Base-by-base conservation (phyloP, 345 rosid genomes). In the Populus ilicifolia region DNA sequence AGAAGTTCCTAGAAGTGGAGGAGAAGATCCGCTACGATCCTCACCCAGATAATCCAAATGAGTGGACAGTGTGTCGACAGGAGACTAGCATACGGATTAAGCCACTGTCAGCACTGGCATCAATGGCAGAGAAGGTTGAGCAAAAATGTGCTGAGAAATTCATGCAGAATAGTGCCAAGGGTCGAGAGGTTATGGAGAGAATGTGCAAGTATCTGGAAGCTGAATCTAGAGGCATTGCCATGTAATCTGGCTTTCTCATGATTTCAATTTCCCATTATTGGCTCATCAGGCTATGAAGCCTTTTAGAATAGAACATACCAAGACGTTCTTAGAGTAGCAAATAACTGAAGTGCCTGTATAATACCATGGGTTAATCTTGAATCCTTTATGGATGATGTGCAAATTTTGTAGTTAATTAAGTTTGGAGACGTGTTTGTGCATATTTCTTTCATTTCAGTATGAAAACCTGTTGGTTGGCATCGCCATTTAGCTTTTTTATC, bases 121-220 rank as follows among this genome's bases (percentile, higher is more conserved):
- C 98, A 64, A 93, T 96, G 97, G 97, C 98, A 2, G 99, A 96
- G 86, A 96, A 96, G 85, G 90, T 96, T 64, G 97, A 96, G 83
- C 98, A 92, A 70, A 81, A 87, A 35, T 95, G 98, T 71, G 98
- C 92, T 1, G 99, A 93, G 71, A 90, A 84, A 83, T 95, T 95
- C 84, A 85, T 90, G 94, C 99, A 93, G 84, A 95, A 95, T 67
- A 93, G 99, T 77, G 84, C 80, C 3, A 95, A 95, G 83, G 96
- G 99, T 25, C 84, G 98, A 79, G 97, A 95, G 80, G 99, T 95
- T 33, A 93, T 92, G 99, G 99, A 96, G 83, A 90, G 92, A 81
- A 96, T 96, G 74, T 96, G 99, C 75, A 93, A 87, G 88, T 96
- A 90, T 86, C 93, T 93, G 72, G 99, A 96, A 85, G 92, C 94